Base-by-base conservation (phyloP, 768 basidiomycete species). In the Paxillus rubicundulus region DNA sequence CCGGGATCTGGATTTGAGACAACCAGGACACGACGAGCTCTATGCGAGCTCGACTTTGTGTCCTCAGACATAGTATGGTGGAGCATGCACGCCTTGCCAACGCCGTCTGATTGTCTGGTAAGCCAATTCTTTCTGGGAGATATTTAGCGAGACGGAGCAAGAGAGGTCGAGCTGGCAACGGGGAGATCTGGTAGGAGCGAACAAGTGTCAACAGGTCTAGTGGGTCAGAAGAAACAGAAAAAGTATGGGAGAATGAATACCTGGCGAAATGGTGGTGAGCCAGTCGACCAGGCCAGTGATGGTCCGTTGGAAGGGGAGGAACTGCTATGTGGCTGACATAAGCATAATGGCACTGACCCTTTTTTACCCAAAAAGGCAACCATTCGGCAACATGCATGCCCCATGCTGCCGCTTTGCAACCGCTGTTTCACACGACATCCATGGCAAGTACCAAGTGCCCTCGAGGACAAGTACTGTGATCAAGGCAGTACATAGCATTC, bases 1-100 rank as follows among this genome's bases (percentile, higher is more conserved):
- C 76, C 82, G 18, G 80, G 76, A 61, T 78, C 74, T 2, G 84
- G 85, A 63, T 88, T 88, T 54, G 79, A 76, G 57, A 89, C 75
- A 65, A 79, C 77, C 39, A 85, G 77, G 50, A 80, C 68, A 56
- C 72, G 74, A 60, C 68, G 76, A 54, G 52, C 55, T 49, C 55
- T 70, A 45, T 66, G 61, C 24, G 62, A 59, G 59, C 56, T 62
- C 39, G 73, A 73, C 67, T 77, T 72, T 50, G 76, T 63, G 65
- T 82, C 82, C 72, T 87, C 86, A 54, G 84, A 81, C 85, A 86
- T 86, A 63, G 65, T 49, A 50, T 56, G 60, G 52, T 56, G 52
- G 57, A 62, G 59, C 68, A 71, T 69, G 54, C 65, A 63, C 58
- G 65, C 59, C 60, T 67, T 59, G 48, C 38, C 60, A 56, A 55